phyloP scores from a whole-genome alignment of 2,329 filamentous ascomycete genomes.

The Knufia fluminis region DNA sequence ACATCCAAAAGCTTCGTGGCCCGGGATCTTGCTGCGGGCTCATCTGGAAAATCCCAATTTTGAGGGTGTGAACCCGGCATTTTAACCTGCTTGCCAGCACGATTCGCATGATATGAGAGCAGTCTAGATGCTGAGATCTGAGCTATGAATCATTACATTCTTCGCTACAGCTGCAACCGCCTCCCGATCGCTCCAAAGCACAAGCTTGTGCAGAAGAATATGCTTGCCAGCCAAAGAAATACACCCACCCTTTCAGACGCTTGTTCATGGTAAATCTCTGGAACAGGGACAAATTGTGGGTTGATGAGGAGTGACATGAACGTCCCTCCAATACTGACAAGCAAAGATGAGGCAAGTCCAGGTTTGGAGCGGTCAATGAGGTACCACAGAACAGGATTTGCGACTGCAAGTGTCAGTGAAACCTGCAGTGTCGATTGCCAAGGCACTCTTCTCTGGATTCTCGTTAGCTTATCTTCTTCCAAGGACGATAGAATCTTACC shows the following conservation, averaged over 20 bases:
- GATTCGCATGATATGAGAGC: not conserved
- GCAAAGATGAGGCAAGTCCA: conserved; percentile 69
- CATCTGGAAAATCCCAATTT: conserved; percentile 22
- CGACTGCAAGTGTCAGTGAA: conserved; percentile 76
- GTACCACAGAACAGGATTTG: conserved; percentile 93
- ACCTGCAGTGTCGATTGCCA: conserved; percentile 96
- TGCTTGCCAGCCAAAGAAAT: conserved; percentile 82
- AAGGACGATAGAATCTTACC: conserved; percentile 48
- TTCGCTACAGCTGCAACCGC: conserved; percentile 41
- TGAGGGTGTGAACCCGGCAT: conserved; percentile 23
- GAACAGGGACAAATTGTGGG: conserved; percentile 66
- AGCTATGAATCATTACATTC: not conserved
- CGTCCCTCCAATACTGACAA: conserved; percentile 66
- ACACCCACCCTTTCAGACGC: conserved; percentile 46
- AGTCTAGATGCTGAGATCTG: not conserved
- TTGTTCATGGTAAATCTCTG: conserved; percentile 37
- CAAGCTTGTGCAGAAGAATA: conserved; percentile 87
- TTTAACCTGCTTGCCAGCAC: conserved; percentile 13
- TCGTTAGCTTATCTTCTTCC: not conserved
- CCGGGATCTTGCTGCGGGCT: conserved; percentile 24
- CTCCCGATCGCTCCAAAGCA: conserved; percentile 95
- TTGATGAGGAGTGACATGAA: conserved; percentile 64
- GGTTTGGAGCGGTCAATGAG: conserved; percentile 82
- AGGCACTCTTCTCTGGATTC: conserved; percentile 65
- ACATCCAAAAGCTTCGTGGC: conserved; percentile 26